These are phyloP conservation scores for Rhododendron simsii DNA, from an alignment of 148 eudicot species.

Conservation along the genomic window DNA sequence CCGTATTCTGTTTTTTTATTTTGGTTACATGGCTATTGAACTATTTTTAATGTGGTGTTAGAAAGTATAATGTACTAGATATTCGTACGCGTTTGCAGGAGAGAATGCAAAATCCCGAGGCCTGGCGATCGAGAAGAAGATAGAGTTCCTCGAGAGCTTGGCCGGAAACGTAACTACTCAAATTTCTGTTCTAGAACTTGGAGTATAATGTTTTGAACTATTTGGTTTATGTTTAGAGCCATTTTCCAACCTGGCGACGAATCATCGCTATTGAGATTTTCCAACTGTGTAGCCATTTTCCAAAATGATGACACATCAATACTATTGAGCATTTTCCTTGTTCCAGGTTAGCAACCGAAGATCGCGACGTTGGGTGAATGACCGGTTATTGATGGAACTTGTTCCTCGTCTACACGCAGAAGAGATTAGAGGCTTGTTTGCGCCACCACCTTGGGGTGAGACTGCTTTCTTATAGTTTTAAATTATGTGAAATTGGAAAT, in stretches of 20 bases:
- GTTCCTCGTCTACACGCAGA: conserved; percentile 85
- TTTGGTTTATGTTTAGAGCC: neutral
- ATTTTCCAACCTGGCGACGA: neutral
- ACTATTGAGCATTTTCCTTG: neutral
- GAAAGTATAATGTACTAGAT: neutral
- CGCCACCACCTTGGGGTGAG: conserved; percentile 97
- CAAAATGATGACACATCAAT: neutral
- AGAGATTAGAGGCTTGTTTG: conserved; percentile 88
- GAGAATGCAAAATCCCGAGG: conserved; percentile 58
- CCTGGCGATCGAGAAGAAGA: conserved; percentile 70
- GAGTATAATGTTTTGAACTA: neutral
- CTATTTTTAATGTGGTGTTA: neutral
- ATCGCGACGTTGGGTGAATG: conserved; percentile 85
- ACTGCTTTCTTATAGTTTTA: neutral
- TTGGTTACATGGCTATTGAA: neutral
- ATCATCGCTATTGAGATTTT: neutral
- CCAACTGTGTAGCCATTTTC: too few relatives aligned
- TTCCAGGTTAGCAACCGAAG: conserved; percentile 85
- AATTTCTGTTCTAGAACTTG: neutral
- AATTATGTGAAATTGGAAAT: neutral
- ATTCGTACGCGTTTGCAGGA: conserved; percentile 32
- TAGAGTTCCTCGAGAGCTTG: conserved; percentile 73
- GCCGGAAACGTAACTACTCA: conserved; percentile 52
- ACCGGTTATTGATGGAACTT: conserved; percentile 86
- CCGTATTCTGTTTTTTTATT: neutral